A percentile compares a stretch with the other conserved stretches of the same genome.
Evolutionary conservation across 2,329 filamentous ascomycete species (phyloP).

Genomic region (Mariannaea sp.): DNA sequence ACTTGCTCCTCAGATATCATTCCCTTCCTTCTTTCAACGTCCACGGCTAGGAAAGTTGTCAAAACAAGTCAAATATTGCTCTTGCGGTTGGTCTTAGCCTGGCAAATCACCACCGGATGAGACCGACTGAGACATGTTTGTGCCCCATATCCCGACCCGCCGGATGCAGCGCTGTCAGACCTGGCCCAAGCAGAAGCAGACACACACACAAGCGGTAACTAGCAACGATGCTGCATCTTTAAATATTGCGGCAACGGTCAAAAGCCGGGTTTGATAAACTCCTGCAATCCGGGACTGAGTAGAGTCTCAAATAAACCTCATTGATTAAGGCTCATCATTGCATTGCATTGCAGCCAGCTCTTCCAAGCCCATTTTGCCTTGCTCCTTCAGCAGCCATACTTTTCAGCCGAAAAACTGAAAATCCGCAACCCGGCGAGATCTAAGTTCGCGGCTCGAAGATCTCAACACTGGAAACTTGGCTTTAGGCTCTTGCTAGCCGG

Average conservation of each 20-base stretch:
- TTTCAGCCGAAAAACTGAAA: neutral
- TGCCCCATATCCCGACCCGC: constrained; percentile 13
- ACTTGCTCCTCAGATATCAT: constrained; percentile 12
- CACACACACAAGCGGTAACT: no score
- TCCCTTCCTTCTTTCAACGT: constrained; percentile 4
- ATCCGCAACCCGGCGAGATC: neutral
- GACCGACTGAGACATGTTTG: constrained; percentile 11
- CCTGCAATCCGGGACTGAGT: neutral
- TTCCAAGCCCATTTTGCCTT: neutral
- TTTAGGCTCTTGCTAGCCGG: constrained; percentile 16
- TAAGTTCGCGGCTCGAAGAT: constrained; percentile 3
- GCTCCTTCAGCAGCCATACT: neutral
- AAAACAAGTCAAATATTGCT: neutral
- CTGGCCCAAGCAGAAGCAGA: constrained; percentile 2
- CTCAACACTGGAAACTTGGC: constrained; percentile 1
- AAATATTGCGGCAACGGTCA: constrained; percentile 13
- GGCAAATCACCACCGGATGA: constrained; percentile 8
- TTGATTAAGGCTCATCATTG: no score
- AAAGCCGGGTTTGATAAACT: constrained; percentile 15
- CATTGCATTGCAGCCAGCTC: neutral
- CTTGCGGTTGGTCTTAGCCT: neutral
- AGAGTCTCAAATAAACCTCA: no score
- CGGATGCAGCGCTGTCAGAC: constrained; percentile 10
- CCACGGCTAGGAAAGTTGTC: constrained; percentile 12
- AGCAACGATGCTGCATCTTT: neutral